phyloP scores from a whole-genome alignment of 1,284 basidiomycete species.

The Fistulina hepatica region DNA sequence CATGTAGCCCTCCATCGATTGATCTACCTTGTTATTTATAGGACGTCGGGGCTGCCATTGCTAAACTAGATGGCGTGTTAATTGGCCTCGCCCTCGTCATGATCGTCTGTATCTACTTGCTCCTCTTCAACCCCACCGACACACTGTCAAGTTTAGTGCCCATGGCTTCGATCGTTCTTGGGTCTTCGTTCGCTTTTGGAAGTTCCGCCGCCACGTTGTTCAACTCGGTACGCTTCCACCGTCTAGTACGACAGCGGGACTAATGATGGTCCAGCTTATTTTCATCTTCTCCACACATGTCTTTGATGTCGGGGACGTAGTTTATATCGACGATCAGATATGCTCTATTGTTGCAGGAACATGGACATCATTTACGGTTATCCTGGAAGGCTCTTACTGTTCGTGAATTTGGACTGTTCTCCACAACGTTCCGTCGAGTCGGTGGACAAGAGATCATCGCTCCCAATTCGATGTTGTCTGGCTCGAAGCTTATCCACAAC shows the following conservation, averaged over 20 bases:
- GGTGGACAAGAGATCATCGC: constrained; percentile 75
- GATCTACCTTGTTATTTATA: constrained; percentile 16
- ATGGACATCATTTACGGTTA: constrained; percentile 7
- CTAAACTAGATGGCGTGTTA: constrained; percentile 67
- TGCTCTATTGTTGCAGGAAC: constrained; percentile 8
- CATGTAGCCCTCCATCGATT: constrained; percentile 4
- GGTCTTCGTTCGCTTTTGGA: constrained; percentile 75
- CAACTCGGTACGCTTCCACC: constrained; percentile 46
- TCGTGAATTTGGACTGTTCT: constrained; percentile 72
- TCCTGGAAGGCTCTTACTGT: constrained; percentile 41
- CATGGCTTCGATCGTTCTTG: constrained; percentile 69
- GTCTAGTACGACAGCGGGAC: not conserved
- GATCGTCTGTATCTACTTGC: constrained; percentile 62
- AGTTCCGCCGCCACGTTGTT: constrained; percentile 76
- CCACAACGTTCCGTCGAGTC: constrained; percentile 69
- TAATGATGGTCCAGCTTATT: constrained; percentile 37
- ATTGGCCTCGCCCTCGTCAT: constrained; percentile 48
- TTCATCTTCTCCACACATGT: constrained; percentile 80
- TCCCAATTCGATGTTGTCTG: constrained; percentile 68
- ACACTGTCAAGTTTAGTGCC: constrained; percentile 74
- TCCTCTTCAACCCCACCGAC: constrained; percentile 66
- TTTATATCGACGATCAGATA: constrained; percentile 67
- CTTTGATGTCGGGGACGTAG: constrained; percentile 69
- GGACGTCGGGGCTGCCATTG: constrained; percentile 63
- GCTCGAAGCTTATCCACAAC: constrained; percentile 69